Evolutionary conservation across 306 rosid species (phyloP).

Genomic region (Sicyos baderoa): DNA sequence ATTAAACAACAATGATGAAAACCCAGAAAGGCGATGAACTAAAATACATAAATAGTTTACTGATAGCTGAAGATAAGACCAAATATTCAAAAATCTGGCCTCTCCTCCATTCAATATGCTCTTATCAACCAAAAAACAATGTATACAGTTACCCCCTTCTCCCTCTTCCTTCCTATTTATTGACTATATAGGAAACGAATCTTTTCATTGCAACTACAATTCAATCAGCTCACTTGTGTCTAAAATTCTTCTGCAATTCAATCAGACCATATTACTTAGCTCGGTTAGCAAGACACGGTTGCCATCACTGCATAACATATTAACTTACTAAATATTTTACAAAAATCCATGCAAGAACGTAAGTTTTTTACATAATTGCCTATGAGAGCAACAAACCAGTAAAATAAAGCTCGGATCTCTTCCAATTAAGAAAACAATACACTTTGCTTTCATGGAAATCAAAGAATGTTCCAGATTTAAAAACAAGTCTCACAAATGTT

Average conservation of each 20-base stretch:
- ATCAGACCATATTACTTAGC: background rate
- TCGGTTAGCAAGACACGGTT: background rate
- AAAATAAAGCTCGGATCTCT: slow-evolving; percentile 7
- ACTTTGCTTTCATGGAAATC: background rate
- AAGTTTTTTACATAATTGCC: background rate
- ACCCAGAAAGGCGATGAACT: background rate
- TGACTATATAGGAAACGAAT: background rate
- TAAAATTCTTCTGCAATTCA: background rate
- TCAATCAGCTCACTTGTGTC: background rate
- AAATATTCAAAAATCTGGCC: background rate
- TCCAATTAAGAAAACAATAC: background rate
- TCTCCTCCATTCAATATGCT: background rate
- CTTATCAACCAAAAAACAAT: background rate
- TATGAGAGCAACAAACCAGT: background rate
- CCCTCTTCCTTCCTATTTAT: background rate
- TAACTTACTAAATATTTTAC: background rate
- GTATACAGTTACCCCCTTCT: background rate
- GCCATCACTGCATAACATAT: background rate
- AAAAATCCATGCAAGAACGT: background rate
- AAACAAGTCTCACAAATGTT: slow-evolving; percentile 6
- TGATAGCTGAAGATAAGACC: background rate
- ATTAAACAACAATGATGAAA: background rate
- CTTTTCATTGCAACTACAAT: too few species aligned
- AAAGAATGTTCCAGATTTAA: slow-evolving; percentile 3
- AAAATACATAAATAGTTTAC: slow-evolving; percentile 1